Base-by-base conservation (phyloP, 352 stramenopile species). In the Globisporangium mamillatum region DNA sequence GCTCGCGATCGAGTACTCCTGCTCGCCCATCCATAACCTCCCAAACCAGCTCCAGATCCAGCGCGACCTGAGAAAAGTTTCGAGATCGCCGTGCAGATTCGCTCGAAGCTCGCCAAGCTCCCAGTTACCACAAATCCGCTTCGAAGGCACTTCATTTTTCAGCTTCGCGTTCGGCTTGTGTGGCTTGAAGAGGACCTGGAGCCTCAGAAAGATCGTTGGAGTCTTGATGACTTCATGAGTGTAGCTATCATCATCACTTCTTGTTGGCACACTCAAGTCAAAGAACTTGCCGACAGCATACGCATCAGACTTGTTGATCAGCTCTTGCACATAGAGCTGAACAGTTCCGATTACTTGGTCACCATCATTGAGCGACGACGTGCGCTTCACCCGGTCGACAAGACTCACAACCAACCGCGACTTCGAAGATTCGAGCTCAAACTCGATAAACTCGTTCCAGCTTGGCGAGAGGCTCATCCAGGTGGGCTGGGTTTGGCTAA, bases 1-100 rank as follows among this genome's bases (percentile, higher is more conserved):
- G 20, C 76, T 75, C 0, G 81, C 80, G 12, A 90, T 70, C 4
- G 66, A 66, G 48, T 81, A 73, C 41, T 90, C 81, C 3, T 84
- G 75, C 27, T 90, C 77, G 0, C 57, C 46, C 8, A 77, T 55
- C 66, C 81, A 89, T 29, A 80, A 41, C 0, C 44, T 60, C 1
- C 69, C 81, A 58, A 88, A 79, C 59, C 69, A 75, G n/a, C 83
- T 86, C 83, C 83, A 91, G 38, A 91, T 69, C 83, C 83, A 91
- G 20, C 69, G 69, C 7, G 53, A 76, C 5, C 58, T 48, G 9
- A 84, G 77, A 71, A 90, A 90, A 0, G 67, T 66, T 60, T 75
- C 73, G 6, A 91, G 67, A 56, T 91, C 81, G 10, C 83, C 81
- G 25, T 86, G 75, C 8, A 90, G 68, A 55, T 87, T 62, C 4